Evolutionary conservation across 768 basidiomycete genomes (phyloP), one percentile per base, ranked within the genome.

Genomic region (Boletus speciosus): DNA sequence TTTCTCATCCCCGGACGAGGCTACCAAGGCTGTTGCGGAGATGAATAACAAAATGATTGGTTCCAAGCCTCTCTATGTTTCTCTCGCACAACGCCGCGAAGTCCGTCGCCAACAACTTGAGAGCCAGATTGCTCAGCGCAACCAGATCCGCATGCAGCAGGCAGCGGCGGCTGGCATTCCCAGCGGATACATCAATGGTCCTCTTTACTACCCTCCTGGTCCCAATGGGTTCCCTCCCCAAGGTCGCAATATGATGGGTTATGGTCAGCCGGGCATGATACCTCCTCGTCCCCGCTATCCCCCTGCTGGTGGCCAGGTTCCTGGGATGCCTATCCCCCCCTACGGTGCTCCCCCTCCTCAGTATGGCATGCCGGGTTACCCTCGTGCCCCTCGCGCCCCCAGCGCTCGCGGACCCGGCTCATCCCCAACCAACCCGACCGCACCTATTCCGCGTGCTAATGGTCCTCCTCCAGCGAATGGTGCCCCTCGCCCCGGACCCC

Each of bases 31-130:
- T 57, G 94, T 98, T 56, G 91, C 93, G 51, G 97, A 99, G 79
- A 97, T 99, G 94, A 99, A 99, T 83, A 98, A 97, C 84, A 96
- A 96, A 79, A 98, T 98, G 88, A 92, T 98, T 66, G 96, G 96
- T 58, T 84, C 88, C 61, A 99, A 99, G 78, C 97, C 97, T 49
- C 84, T 99, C 65, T 99, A 98, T 69, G 97, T 99, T 70, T 95
- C 96, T 39, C 86, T 98, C 61, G 97, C 97, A 62, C 97, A 99
- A 72, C 93, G 96, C 61, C 93, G 94, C 58, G 97, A 99, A 68
- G 91, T 97, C 66, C 91, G 97, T 71, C 85, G 95, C 67, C 96
- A 98, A 73, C 95, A 98, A 73, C 83, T 99, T 63, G 97, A 98
- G 78, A 94, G 90, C 69, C 97, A 98, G 80, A 95, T 98, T 68